Conservation (phyloP, 192 early-diverging fungal genomes). For the Geosiphon pyriformis region DNA sequence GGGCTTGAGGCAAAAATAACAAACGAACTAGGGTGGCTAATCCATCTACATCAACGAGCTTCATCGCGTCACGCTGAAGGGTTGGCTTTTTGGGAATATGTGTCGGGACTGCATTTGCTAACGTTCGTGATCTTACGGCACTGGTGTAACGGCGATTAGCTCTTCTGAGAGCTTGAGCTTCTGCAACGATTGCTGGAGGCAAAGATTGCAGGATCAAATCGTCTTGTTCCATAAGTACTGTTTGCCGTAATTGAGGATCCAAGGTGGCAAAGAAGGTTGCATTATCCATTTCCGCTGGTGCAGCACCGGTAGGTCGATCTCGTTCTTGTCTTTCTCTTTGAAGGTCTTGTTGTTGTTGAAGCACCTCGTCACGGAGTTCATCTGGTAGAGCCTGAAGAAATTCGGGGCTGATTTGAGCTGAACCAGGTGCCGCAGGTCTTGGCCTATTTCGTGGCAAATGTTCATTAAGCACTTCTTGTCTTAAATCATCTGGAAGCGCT, state of each 20-base stretch:
- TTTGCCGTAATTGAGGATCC: slow-evolving; percentile 49
- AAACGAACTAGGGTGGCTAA: slow-evolving; percentile 80
- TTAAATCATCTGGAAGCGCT: slow-evolving; percentile 91
- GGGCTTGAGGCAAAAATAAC: slow-evolving; percentile 81
- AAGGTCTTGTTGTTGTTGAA: slow-evolving; percentile 64
- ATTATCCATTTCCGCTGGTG: slow-evolving; percentile 42
- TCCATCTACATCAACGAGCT: slow-evolving; percentile 77
- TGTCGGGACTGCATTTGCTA: slow-evolving; percentile 23
- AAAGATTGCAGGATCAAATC: slow-evolving; percentile 36
- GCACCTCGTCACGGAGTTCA: slow-evolving; percentile 85
- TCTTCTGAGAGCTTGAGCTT: slow-evolving; percentile 45
- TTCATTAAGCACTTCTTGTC: slow-evolving; percentile 85
- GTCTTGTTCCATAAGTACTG: slow-evolving; percentile 48
- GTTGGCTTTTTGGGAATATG: slow-evolving; percentile 35
- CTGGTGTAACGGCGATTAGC: slow-evolving; percentile 24
- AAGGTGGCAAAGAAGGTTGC: slow-evolving; percentile 52
- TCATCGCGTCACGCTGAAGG: slow-evolving; percentile 59
- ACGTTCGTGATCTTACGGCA: slow-evolving; percentile 30
- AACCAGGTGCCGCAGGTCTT: slow-evolving; percentile 27
- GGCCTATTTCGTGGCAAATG: slow-evolving; percentile 49
- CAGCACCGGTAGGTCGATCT: slow-evolving; percentile 41
- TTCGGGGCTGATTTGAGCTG: slow-evolving; percentile 60
- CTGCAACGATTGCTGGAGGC: slow-evolving; percentile 40
- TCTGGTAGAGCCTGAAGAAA: slow-evolving; percentile 89
- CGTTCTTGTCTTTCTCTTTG: slow-evolving; percentile 63